Evolutionary conservation across 139 green algal genomes (phyloP).

Genomic region (Trebouxia sp.): DNA sequence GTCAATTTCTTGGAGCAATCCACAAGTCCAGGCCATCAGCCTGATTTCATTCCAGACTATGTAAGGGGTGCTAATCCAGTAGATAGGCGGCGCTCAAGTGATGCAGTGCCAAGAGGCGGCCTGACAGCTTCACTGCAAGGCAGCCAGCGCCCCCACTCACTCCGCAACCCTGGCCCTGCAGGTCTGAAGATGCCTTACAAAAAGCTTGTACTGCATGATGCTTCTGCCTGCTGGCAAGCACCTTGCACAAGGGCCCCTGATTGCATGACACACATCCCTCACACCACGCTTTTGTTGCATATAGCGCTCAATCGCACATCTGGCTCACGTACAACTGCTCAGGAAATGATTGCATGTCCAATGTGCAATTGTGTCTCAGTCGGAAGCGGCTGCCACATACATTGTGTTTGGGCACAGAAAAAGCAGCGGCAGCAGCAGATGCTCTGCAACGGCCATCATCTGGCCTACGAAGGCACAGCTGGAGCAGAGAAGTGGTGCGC

Average conservation of each 20-base stretch:
- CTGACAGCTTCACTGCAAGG: slow-evolving; percentile 11
- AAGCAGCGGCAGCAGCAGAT: too few species aligned
- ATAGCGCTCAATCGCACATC: too few species aligned
- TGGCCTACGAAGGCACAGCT: slow-evolving; percentile 10
- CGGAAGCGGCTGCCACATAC: too few species aligned
- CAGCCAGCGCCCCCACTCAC: not conserved
- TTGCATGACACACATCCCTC: too few species aligned
- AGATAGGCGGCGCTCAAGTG: not conserved
- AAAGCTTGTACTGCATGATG: too few species aligned
- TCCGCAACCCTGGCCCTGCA: not conserved
- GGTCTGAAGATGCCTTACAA: not conserved
- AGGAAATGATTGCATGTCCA: too few species aligned
- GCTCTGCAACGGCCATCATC: not conserved
- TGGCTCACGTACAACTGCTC: too few species aligned
- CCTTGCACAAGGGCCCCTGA: too few species aligned
- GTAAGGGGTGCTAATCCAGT: not conserved
- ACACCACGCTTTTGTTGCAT: too few species aligned
- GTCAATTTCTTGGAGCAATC: slow-evolving; percentile 56
- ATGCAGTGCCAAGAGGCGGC: not conserved
- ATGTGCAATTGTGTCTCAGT: too few species aligned
- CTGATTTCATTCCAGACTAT: slow-evolving; percentile 28
- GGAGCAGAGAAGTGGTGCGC: slow-evolving; percentile 16
- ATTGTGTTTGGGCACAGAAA: too few species aligned
- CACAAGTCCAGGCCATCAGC: slow-evolving; percentile 23
- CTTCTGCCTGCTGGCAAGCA: too few species aligned